Conservation (phyloP, 495 filamentous ascomycete species). For the Aspergillus carlsbadensis region DNA sequence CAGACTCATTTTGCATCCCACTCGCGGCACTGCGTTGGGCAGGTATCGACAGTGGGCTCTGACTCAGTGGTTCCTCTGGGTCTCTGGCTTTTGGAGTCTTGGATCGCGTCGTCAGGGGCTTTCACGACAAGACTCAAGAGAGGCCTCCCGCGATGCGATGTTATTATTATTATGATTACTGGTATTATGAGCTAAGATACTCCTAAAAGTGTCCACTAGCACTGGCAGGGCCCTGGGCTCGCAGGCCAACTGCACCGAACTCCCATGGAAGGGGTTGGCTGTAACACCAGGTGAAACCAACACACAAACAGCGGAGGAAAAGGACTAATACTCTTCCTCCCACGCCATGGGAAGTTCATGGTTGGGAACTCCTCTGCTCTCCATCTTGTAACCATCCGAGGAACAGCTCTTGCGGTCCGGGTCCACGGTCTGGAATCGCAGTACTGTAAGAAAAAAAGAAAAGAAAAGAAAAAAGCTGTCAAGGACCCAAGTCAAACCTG, state of each 20-base stretch:
- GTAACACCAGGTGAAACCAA: neutral
- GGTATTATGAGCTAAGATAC: too few relatives aligned
- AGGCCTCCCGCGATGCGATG: too few relatives aligned
- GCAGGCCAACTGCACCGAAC: neutral
- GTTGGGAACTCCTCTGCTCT: too few relatives aligned
- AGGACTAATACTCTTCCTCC: too few relatives aligned
- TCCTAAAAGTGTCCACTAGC: too few relatives aligned
- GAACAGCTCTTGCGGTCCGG: neutral
- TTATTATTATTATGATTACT: too few relatives aligned
- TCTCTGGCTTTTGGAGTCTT: too few relatives aligned
- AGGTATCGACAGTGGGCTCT: constrained; percentile 19
- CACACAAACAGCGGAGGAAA: neutral
- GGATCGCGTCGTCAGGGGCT: constrained; percentile 1
- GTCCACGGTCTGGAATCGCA: neutral
- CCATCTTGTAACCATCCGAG: too few relatives aligned
- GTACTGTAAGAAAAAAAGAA: neutral
- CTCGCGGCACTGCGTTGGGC: constrained; percentile 12
- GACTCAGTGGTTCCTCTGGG: neutral
- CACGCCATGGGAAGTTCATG: too few relatives aligned
- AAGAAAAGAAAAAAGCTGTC: constrained; percentile 2
- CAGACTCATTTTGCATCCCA: constrained; percentile 15
- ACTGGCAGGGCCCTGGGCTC: neutral
- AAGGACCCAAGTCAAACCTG: constrained; percentile 5
- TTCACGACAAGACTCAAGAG: too few relatives aligned
- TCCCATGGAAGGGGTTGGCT: neutral